phyloP scores from a whole-genome alignment of 164 flowering plant genomes.

The Malania oleifera region DNA sequence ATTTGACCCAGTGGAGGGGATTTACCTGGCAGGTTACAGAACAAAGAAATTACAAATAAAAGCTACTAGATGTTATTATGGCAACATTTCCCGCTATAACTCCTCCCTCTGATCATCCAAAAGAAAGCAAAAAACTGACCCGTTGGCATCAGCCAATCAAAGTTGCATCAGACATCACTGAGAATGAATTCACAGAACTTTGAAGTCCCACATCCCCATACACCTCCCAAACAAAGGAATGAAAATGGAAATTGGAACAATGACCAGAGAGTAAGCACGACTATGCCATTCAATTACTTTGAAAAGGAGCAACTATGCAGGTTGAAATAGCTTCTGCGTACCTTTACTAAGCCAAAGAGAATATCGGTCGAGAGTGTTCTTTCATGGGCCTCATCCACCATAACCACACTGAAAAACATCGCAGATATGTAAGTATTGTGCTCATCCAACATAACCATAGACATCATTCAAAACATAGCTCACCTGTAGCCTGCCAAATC shows the following conservation, averaged over 20 bases:
- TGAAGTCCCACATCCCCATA: neutral
- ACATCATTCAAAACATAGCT: conserved; percentile 4
- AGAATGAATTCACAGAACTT: neutral
- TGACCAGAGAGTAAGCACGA: no score
- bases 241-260: no score
- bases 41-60: neutral
- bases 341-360: conserved; percentile 92
- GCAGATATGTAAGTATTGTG: conserved; percentile 5
- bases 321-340: conserved; percentile 18
- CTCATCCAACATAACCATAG: neutral
- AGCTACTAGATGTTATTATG: neutral
- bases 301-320: neutral
- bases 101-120: neutral
- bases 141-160: neutral
- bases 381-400: conserved; percentile 99
- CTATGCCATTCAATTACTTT: no score
- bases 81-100: neutral
- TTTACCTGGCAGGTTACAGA: no score
- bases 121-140: neutral
- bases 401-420: conserved; percentile 61
- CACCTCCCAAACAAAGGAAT: neutral
- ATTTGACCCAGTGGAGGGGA: neutral
- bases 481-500: conserved; percentile 89
- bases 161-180: conserved; percentile 1
- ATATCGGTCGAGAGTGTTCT: conserved; percentile 95